Evolutionary conservation across 805 yeast species (phyloP).

Genomic region (Metschnikowia continentalis): DNA sequence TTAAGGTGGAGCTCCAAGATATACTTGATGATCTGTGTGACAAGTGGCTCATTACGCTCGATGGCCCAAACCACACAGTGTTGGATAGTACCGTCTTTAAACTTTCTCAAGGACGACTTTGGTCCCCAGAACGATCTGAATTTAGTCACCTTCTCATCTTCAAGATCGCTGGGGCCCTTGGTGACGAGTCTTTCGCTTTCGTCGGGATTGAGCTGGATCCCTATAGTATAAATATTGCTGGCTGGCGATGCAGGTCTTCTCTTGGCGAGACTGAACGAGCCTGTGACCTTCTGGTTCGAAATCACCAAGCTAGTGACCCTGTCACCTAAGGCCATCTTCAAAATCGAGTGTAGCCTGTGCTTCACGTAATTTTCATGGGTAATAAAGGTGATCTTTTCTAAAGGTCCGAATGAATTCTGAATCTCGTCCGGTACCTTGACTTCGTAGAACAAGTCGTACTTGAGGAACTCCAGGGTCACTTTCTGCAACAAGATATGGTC

Average conservation of each 20-base stretch:
- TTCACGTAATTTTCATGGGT: conserved; percentile 64
- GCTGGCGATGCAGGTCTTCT: conserved; percentile 47
- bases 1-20: conserved; percentile 61
- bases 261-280: conserved; percentile 41
- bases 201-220: conserved; percentile 63
- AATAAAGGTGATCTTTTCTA: conserved; percentile 67
- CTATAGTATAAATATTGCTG: conserved; percentile 42
- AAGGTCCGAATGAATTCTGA: conserved; percentile 54
- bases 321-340: conserved; percentile 55
- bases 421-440: conserved; percentile 44
- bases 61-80: conserved; percentile 89
- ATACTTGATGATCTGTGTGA: conserved; percentile 59
- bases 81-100: conserved; percentile 85
- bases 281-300: conserved; percentile 20
- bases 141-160: conserved; percentile 50
- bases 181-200: conserved; percentile 80
- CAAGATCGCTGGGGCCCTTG: conserved; percentile 67
- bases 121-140: conserved; percentile 90
- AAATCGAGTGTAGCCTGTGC: conserved; percentile 55
- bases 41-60: conserved; percentile 53
- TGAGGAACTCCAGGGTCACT: conserved; percentile 48
- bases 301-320: conserved; percentile 40
- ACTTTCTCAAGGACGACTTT: conserved; percentile 79
- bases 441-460: conserved; percentile 61
- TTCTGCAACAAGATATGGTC: conserved; percentile 68